These are phyloP conservation scores for Suillus weaverae DNA, from an alignment of 768 basidiomycete species.

Conservation along the genomic window DNA sequence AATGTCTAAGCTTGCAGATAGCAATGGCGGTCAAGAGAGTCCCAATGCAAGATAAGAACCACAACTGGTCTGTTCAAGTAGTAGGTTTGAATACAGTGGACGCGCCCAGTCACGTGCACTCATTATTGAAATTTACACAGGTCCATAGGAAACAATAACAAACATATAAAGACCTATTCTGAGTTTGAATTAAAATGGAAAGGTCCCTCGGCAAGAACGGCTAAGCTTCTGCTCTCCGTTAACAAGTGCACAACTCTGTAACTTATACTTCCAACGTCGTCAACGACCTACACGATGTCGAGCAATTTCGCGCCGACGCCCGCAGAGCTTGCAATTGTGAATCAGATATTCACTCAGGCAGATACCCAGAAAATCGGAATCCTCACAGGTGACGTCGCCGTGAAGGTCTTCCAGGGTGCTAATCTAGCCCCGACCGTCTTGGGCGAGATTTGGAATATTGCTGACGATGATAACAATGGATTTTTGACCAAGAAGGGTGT, in stretches of 20 bases:
- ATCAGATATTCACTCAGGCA: slow-evolving; percentile 68
- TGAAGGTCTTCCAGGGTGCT: slow-evolving; percentile 82
- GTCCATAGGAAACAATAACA: background rate
- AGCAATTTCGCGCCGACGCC: slow-evolving; percentile 46
- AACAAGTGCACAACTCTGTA: slow-evolving; percentile 24
- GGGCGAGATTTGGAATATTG: slow-evolving; percentile 91
- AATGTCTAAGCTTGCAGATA: slow-evolving; percentile 17
- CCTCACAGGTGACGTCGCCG: slow-evolving; percentile 88
- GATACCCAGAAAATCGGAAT: slow-evolving; percentile 82
- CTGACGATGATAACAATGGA: slow-evolving; percentile 93
- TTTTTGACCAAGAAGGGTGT: slow-evolving; percentile 88
- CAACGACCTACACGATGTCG: slow-evolving; percentile 35
- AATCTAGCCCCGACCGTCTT: slow-evolving; percentile 75
- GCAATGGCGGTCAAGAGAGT: background rate
- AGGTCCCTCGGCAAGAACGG: slow-evolving; percentile 7
- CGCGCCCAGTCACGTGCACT: slow-evolving; percentile 34
- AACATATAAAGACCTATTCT: slow-evolving; percentile 3
- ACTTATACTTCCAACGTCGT: slow-evolving; percentile 22
- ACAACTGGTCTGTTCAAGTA: background rate
- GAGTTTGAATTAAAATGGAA: slow-evolving; percentile 3
- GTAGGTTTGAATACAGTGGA: slow-evolving; percentile 15
- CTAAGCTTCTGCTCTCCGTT: background rate
- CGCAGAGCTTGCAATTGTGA: slow-evolving; percentile 57
- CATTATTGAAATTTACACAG: slow-evolving; percentile 6
- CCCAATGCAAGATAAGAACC: slow-evolving; percentile 14